These are phyloP conservation scores for Pythium grandisporangium DNA, from an alignment of 352 stramenopile genomes.

Conservation along the genomic window DNA sequence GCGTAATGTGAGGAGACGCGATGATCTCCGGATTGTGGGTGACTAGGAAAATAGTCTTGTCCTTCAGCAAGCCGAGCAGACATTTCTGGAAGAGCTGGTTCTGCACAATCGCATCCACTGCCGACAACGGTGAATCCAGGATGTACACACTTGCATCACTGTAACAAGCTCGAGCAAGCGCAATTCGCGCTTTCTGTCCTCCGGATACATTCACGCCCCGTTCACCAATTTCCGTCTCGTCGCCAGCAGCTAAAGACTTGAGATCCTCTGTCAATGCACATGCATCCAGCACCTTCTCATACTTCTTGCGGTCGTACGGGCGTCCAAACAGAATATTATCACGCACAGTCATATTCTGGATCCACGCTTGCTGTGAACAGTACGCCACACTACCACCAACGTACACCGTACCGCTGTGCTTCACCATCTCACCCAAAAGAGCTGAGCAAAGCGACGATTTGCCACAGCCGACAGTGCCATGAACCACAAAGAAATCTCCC, in stretches of 20 bases:
- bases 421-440: conserved; percentile 89
- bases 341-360: conserved; percentile 43
- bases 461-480: conserved; percentile 84
- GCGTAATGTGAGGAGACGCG: neutral
- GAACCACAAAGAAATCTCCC: conserved; percentile 79
- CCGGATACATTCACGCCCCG: conserved; percentile 24
- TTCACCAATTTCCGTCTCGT: conserved; percentile 33
- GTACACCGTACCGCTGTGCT: conserved; percentile 8
- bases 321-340: conserved; percentile 88
- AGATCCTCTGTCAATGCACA: conserved; percentile 55
- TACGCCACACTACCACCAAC: conserved; percentile 40
- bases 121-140: conserved; percentile 8
- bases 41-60: conserved; percentile 9
- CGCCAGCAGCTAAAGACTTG: conserved; percentile 34
- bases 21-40: conserved; percentile 12
- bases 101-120: conserved; percentile 24
- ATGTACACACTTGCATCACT: conserved; percentile 17
- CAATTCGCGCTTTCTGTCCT: conserved; percentile 31
- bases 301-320: conserved; percentile 22
- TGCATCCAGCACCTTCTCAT: conserved; percentile 27
- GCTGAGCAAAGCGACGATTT: conserved; percentile 90
- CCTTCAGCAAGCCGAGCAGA: conserved; percentile 9
- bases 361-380: conserved; percentile 73
- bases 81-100: conserved; percentile 37
- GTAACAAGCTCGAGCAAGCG: conserved; percentile 41